Base-by-base conservation (phyloP, 2,329 filamentous ascomycete genomes). In the Chaetomiaceae sp. region DNA sequence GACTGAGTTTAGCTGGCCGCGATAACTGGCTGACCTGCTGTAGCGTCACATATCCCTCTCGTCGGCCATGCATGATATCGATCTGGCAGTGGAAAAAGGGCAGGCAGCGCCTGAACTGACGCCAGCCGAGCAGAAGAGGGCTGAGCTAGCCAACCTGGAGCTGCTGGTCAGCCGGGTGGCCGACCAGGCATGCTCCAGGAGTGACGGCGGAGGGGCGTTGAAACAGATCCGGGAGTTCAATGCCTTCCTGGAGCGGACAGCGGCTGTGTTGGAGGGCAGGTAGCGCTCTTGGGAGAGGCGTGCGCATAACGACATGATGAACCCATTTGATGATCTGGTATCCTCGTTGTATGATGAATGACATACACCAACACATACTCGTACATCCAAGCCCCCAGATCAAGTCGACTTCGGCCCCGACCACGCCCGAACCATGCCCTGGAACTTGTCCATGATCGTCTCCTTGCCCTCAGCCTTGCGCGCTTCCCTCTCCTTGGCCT, bases 151-250 rank as follows among this genome's bases (percentile, higher is more conserved):
- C 33, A 84, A 83, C 38, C 72, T 83, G 0, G 82, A 85, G 62
- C 66, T 85, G 31, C 65, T 78, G 8, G 71, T 85, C 29, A 76
- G 78, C n/a, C 73, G 73, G 23, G 69, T 85, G 5, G 72, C 78
- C 0, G 74, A 77, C 34, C 75, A 82, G 62, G 77, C 78, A 2
- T 80, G 78, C 61, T 75, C 71, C 36, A 68, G 68, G 19, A 74
- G 76, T 47, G 70, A 72, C 8, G 71, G 72, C 1, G 80, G 80
- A 20, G 66, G 68, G 2, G 68, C 78, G 4, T 69, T 86, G 58
- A 74, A 72, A 54, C 78, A 82, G 63, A 75, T 86, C 51, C 76
- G 70, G 55, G 77, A 81, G 44, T 86, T 86, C 62, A 87, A 86
- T 59, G 75, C 75, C 29, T 83, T 86, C 58, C 69, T 87, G 45